phyloP scores from a whole-genome alignment of 2,329 filamentous ascomycete genomes.

The Ophiocordyceps unilateralis region DNA sequence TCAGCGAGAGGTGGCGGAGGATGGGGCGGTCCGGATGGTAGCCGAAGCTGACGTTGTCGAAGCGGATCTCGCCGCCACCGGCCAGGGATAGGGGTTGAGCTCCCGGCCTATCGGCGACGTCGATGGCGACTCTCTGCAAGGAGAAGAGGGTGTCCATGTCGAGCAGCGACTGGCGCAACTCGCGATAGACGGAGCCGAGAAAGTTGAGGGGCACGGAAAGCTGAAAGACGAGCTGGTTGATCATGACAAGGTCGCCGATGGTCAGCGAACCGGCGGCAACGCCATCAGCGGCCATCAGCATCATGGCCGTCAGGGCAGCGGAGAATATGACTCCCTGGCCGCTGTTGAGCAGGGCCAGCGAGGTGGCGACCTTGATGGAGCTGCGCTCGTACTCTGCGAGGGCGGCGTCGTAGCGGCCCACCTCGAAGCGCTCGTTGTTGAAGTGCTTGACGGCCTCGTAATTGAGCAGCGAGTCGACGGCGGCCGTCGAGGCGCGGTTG shows the following conservation, averaged over 20 bases:
- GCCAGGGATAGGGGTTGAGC: conserved; percentile 57
- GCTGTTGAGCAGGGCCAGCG: conserved; percentile 78
- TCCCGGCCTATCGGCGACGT: conserved; percentile 58
- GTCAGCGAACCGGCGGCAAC: conserved; percentile 69
- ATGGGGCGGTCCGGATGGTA: conserved; percentile 81
- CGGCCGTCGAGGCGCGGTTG: conserved; percentile 86
- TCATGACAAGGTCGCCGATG: conserved; percentile 93
- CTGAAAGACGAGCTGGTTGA: conserved; percentile 97
- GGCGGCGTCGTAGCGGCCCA: conserved; percentile 75
- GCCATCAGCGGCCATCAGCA: conserved; percentile 88
- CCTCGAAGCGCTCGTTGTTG: conserved; percentile 95
- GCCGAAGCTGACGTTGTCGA: conserved; percentile 89
- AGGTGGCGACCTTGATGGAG: conserved; percentile 93
- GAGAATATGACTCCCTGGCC: conserved; percentile 98
- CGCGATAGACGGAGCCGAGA: conserved; percentile 91
- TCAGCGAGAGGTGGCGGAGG: conserved; percentile 65
- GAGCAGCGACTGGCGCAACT: conserved; percentile 80
- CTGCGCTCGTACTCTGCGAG: conserved; percentile 77
- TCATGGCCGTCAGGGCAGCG: conserved; percentile 84
- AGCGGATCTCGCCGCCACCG: conserved; percentile 74
- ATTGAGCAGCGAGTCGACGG: conserved; percentile 93
- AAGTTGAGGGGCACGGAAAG: conserved; percentile 95
- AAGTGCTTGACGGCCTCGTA: conserved; percentile 99
- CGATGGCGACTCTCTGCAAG: conserved; percentile 88
- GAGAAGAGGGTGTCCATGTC: conserved; percentile 99